Base-by-base conservation (phyloP, 352 stramenopile genomes). In the Globisporangium orthogonon region DNA sequence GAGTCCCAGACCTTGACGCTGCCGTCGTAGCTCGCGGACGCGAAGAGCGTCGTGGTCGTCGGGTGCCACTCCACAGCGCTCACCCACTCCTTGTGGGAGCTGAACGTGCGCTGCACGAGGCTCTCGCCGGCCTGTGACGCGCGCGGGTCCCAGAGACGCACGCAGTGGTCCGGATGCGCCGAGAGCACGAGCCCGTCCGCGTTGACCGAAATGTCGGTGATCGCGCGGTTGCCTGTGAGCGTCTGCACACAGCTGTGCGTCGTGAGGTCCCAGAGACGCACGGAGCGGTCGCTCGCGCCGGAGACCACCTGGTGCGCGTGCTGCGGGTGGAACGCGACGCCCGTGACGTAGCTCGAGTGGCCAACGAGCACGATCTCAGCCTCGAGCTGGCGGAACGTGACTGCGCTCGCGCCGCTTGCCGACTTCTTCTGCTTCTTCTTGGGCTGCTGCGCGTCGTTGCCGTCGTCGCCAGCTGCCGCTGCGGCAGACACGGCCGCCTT, bases 71-170 rank as follows among this genome's bases (percentile, higher is more conserved):
- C 65, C 18, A 91, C 81, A 7, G 75, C 76, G 56, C 76, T 93
- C 29, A 94, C 83, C 85, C 85, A 94, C 62, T 89, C 69, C 65
- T 82, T 87, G 69, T 94, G 85, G 58, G 83, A 94, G 54, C 82
- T 74, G 67, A 92, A 93, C 31, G 80, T 94, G 54, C 71, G 67
- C 69, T 92, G 78, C 35, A 94, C 75, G 52, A 89, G 60, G 62
- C 65, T 89, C 49, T 91, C 82, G 37, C 85, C 83, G 7, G 67
- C 69, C 56, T 89, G 72, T 48, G 74, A 73, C 2, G 80, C 80
- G 35, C 81, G 77, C 17, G 83, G 82, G 60, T 94, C 83, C 83
- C 83, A 94, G n/a, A 94, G 67, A 6, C 85, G 80, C 54, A 93
- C 69, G 62, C 76, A 87, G 52, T 89, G 68, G 68, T 93, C 85